These are phyloP conservation scores for Trapa bicornis DNA, from an alignment of 345 rosid genomes.

Conservation along the genomic window DNA sequence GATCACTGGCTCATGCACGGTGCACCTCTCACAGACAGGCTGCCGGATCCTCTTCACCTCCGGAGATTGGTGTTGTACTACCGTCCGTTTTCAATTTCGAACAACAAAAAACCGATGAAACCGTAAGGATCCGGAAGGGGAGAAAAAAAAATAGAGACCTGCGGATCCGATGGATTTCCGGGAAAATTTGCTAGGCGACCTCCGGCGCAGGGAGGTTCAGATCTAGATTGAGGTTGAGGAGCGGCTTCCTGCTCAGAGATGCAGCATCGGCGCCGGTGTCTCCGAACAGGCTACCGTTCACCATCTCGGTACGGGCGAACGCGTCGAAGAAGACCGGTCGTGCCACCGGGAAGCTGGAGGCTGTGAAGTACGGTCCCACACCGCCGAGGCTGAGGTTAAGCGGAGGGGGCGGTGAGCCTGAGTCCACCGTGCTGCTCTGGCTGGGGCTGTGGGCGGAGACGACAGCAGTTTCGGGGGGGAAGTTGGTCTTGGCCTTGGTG, in stretches of 20 bases:
- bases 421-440: conserved; percentile 74
- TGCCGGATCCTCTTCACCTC: background rate
- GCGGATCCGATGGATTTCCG: conserved; percentile 1
- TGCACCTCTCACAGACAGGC: conserved; percentile 14
- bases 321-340: conserved; percentile 50
- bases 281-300: conserved; percentile 1
- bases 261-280: conserved; percentile 9
- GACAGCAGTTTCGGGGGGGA: conserved; percentile 28
- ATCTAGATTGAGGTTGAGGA: conserved; percentile 36
- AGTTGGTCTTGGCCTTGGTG: conserved; percentile 72
- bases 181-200: conserved; percentile 33
- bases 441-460: conserved; percentile 43
- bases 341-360: conserved; percentile 10
- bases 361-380: conserved; percentile 3
- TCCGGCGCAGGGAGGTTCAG: conserved; percentile 60
- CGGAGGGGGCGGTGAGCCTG: conserved; percentile 46
- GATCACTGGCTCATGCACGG: conserved; percentile 1
- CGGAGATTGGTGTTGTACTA: background rate
- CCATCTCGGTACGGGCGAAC: conserved; percentile 24
- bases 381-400: conserved; percentile 43
- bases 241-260: conserved; percentile 16
- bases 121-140: conserved; percentile 1
- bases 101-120: conserved; percentile 3
- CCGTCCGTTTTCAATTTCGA: conserved; percentile 2
- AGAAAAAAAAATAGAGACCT: conserved; percentile 4